Conservation (phyloP, 768 basidiomycete genomes). For the Pholiota microspora region DNA sequence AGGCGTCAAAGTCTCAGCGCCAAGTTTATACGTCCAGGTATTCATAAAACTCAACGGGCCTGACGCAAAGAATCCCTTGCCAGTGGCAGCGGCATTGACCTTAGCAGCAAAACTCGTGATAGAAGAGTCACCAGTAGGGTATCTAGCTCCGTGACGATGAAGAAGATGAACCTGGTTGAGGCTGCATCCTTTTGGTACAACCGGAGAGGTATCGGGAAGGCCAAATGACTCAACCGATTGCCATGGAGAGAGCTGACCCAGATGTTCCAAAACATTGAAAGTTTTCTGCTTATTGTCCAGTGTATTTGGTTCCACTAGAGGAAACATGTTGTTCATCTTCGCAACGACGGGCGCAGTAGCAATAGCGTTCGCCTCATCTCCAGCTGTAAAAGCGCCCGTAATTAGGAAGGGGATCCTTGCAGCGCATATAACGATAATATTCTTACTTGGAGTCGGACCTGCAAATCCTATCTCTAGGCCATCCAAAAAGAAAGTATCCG, state of each 20-base stretch:
- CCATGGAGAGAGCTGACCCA: slow-evolving; percentile 51
- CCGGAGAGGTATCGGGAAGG: slow-evolving; percentile 42
- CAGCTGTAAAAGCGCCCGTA: slow-evolving; percentile 27
- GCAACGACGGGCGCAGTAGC: slow-evolving; percentile 41
- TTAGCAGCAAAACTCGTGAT: slow-evolving; percentile 44
- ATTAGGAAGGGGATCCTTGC: background rate
- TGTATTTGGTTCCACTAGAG: slow-evolving; percentile 38
- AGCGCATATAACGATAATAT: background rate
- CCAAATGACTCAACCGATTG: slow-evolving; percentile 51
- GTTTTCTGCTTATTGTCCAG: slow-evolving; percentile 25
- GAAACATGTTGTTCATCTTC: slow-evolving; percentile 35
- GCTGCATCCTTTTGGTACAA: slow-evolving; percentile 44
- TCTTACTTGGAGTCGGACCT: slow-evolving; percentile 48
- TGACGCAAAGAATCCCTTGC: slow-evolving; percentile 42
- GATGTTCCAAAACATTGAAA: slow-evolving; percentile 46
- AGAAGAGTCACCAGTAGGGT: slow-evolving; percentile 45
- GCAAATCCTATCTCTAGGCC: slow-evolving; percentile 41
- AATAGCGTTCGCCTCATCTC: slow-evolving; percentile 39
- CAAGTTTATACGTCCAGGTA: slow-evolving; percentile 76
- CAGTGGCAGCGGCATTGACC: slow-evolving; percentile 42
- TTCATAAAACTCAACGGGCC: slow-evolving; percentile 66
- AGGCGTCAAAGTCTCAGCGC: slow-evolving; percentile 72
- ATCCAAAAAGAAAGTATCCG: slow-evolving; percentile 40
- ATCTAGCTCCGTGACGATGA: slow-evolving; percentile 70
- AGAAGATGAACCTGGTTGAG: slow-evolving; percentile 55